Evolutionary conservation across 2,329 filamentous ascomycete species (phyloP), one percentile per base, ranked within the genome.

Genomic region (Byssothecium circinans): DNA sequence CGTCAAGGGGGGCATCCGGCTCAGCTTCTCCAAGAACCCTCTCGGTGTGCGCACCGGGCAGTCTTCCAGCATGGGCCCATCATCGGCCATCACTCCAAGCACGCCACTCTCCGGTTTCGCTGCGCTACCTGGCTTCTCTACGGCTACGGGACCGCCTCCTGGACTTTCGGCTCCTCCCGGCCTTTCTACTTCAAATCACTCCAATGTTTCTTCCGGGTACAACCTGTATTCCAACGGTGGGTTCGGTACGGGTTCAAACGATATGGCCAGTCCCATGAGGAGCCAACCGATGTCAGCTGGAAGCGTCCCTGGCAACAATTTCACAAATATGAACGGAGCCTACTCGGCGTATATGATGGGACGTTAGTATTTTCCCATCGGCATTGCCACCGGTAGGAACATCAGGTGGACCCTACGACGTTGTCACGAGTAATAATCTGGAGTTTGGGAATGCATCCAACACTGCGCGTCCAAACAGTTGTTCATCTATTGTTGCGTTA

Each of bases 11-110:
- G 94, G 94, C 27, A 96, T 99, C 62, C 86, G 94, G 19, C 78
- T 99, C 46, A 96, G 91, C 71, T 99, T 96, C 71, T 96, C 92
- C 23, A 97, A 97, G 76, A 97, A 97, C 61, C 94, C 94, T 0
- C 80, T 97, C 1, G 94, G 94, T 18, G 92, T 97, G 22, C 87
- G 94, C 37, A 90, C 88, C 1, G 85, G 84, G 20, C 89, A 91
- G 63, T 78, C 77, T 29, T 76, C 75, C 42, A 79, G 74, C 49
- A 76, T 80, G 69, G 78, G 74, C 32, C 71, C 77, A 17, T 66
- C 75, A n/a, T 77, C 76, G 33, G 71, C 75, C 8, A 73, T 82
- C 52, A 74, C 75, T 18, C 75, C 78, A 4, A 76, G 77, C 30
- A 75, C 75, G 8, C 71, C 76, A n/a, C 68, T 85, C 58, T 77